phyloP scores from a whole-genome alignment of 805 yeast genomes.

The Kodamaea leandrae region DNA sequence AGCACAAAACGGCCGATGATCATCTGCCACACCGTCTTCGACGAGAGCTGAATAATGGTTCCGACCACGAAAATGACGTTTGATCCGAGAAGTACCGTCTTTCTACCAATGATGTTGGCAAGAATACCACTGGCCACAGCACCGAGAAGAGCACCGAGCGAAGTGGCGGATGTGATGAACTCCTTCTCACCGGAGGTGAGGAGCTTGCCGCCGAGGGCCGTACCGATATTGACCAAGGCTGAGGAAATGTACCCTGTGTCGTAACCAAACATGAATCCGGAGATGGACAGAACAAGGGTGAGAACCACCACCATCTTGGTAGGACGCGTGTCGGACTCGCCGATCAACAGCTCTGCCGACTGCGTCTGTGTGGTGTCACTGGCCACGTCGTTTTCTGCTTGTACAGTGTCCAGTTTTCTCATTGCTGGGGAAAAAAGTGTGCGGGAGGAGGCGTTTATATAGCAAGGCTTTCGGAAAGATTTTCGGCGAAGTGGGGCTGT shows the following conservation, averaged over 20 bases:
- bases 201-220: slow-evolving; percentile 55
- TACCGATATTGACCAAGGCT: slow-evolving; percentile 82
- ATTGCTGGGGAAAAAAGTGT: background rate
- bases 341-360: slow-evolving; percentile 1
- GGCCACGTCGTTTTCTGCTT: slow-evolving; percentile 4
- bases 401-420: background rate
- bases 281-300: slow-evolving; percentile 78
- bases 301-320: slow-evolving; percentile 61
- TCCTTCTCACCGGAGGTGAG: slow-evolving; percentile 81
- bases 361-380: slow-evolving; percentile 2
- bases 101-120: slow-evolving; percentile 85
- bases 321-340: slow-evolving; percentile 2
- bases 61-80: slow-evolving; percentile 82
- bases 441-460: background rate
- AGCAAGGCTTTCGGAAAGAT: background rate
- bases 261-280: slow-evolving; percentile 96
- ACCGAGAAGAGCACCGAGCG: slow-evolving; percentile 86
- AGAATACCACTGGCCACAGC: slow-evolving; percentile 73
- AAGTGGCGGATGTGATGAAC: slow-evolving; percentile 89
- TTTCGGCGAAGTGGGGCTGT: background rate
- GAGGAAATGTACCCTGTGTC: slow-evolving; percentile 97
- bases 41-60: slow-evolving; percentile 77
- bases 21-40: slow-evolving; percentile 87
- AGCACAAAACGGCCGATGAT: slow-evolving; percentile 84
- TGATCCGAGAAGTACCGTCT: slow-evolving; percentile 77